Percentiles rank a stretch among this genome's conserved stretches.
Evolutionary conservation across 129 eudicot genomes (phyloP).

Genomic region (Flaveria linearis): DNA sequence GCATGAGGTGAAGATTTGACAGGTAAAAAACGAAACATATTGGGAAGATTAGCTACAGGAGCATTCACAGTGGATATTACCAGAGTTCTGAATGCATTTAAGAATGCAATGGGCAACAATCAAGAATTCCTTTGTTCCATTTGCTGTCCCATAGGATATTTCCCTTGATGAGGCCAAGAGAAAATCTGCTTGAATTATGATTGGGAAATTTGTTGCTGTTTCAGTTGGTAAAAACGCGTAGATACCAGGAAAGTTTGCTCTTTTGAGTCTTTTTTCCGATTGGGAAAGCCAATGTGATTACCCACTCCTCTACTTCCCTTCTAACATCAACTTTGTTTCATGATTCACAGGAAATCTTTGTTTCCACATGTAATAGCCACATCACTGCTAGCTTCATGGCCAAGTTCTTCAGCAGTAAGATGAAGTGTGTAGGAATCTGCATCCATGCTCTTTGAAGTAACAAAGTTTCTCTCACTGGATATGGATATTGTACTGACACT

Average conservation of each 20-base stretch:
- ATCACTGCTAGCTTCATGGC: constrained; percentile 25
- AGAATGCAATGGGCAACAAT: constrained; percentile 46
- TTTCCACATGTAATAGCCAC: constrained; percentile 63
- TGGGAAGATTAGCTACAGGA: constrained; percentile 39
- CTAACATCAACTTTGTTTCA: constrained; percentile 43
- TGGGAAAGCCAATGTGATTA: constrained; percentile 59
- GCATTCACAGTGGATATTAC: constrained; percentile 38
- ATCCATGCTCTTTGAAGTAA: constrained; percentile 43
- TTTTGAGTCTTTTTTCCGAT: constrained; percentile 42
- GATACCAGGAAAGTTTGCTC: constrained; percentile 47
- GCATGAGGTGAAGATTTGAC: constrained; percentile 26
- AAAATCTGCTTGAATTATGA: constrained; percentile 69
- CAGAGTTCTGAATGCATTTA: constrained; percentile 46
- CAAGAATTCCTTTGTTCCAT: constrained; percentile 65
- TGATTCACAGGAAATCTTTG: constrained; percentile 53
- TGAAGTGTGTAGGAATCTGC: constrained; percentile 53
- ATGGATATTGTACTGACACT: constrained; percentile 51
- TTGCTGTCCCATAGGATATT: constrained; percentile 48
- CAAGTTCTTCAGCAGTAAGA: constrained; percentile 45
- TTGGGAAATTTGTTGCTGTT: constrained; percentile 56
- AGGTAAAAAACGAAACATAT: constrained; percentile 47
- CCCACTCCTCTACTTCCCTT: constrained; percentile 60
- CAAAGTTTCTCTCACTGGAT: constrained; percentile 52
- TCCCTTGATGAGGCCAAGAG: constrained; percentile 60
- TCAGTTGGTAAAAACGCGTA: constrained; percentile 63